phyloP scores from a whole-genome alignment of 495 filamentous ascomycete species.

The Penicillium taxi region DNA sequence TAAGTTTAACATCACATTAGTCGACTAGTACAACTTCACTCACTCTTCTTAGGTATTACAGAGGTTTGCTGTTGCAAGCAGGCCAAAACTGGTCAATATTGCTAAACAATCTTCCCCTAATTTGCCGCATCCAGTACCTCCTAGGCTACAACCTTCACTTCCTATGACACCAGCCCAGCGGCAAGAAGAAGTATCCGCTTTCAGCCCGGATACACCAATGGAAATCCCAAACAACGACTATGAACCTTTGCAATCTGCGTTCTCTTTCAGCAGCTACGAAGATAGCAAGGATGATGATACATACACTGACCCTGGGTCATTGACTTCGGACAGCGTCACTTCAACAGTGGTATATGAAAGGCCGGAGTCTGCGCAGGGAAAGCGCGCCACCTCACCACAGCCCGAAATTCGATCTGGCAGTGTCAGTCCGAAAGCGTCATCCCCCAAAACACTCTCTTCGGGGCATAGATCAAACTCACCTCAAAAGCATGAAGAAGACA shows the following conservation, averaged over 20 bases:
- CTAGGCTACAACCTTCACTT: conserved; percentile 14
- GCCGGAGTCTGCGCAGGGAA: conserved; percentile 14
- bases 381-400: conserved; percentile 14
- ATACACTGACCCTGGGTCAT: conserved; percentile 24
- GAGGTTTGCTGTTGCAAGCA: conserved; percentile 37
- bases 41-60: conserved; percentile 10
- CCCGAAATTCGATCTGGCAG: conserved; percentile 22
- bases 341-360: conserved; percentile 24
- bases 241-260: conserved; percentile 23
- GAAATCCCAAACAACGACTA: conserved; percentile 39
- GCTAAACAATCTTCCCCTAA: conserved; percentile 32
- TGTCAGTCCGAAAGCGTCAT: conserved; percentile 15
- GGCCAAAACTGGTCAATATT: conserved; percentile 38
- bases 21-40: not conserved
- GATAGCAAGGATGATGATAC: conserved; percentile 25
- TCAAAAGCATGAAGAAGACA: conserved; percentile 28
- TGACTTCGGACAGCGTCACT: conserved; percentile 24
- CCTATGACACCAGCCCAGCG: conserved; percentile 34
- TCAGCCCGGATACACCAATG: conserved; percentile 39
- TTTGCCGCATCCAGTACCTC: conserved; percentile 20
- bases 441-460: conserved; percentile 18
- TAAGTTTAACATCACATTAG: conserved; percentile 7
- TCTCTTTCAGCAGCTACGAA: conserved; percentile 20
- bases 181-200: conserved; percentile 38
- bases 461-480: conserved; percentile 18